Evolutionary conservation across 2,329 filamentous ascomycete species (phyloP).

Genomic region (Ceratocystis lukuohia): DNA sequence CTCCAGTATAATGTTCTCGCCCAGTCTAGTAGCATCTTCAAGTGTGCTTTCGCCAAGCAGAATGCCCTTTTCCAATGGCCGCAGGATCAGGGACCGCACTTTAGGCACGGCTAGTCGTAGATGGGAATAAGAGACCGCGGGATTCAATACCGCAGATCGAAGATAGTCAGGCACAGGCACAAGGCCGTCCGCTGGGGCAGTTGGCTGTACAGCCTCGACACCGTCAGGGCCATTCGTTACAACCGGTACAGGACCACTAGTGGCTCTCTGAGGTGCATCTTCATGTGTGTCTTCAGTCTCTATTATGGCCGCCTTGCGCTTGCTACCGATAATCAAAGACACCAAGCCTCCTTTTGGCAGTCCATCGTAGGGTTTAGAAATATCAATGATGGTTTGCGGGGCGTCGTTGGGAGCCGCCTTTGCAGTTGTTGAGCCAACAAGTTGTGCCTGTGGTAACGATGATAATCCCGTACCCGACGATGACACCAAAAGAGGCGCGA

Average conservation of each 20-base stretch:
- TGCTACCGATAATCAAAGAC: constrained; percentile 80
- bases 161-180: constrained; percentile 69
- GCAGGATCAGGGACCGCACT: constrained; percentile 66
- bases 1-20: constrained; percentile 69
- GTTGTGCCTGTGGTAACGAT: constrained; percentile 74
- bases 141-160: constrained; percentile 74
- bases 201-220: constrained; percentile 57
- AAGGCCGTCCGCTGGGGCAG: constrained; percentile 45
- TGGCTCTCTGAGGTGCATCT: constrained; percentile 36
- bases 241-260: constrained; percentile 59
- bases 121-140: constrained; percentile 67
- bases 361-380: constrained; percentile 88
- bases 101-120: constrained; percentile 78
- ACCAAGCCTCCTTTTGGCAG: constrained; percentile 80
- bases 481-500: constrained; percentile 81
- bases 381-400: constrained; percentile 71
- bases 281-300: constrained; percentile 67
- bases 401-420: constrained; percentile 53
- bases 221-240: constrained; percentile 66
- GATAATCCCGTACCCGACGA: constrained; percentile 77
- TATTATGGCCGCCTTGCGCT: constrained; percentile 58
- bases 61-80: constrained; percentile 59
- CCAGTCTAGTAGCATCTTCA: constrained; percentile 49
- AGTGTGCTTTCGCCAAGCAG: constrained; percentile 38
- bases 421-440: constrained; percentile 61